These are phyloP conservation scores for Suillus placidus DNA, from an alignment of 768 basidiomycete genomes.

Conservation along the genomic window DNA sequence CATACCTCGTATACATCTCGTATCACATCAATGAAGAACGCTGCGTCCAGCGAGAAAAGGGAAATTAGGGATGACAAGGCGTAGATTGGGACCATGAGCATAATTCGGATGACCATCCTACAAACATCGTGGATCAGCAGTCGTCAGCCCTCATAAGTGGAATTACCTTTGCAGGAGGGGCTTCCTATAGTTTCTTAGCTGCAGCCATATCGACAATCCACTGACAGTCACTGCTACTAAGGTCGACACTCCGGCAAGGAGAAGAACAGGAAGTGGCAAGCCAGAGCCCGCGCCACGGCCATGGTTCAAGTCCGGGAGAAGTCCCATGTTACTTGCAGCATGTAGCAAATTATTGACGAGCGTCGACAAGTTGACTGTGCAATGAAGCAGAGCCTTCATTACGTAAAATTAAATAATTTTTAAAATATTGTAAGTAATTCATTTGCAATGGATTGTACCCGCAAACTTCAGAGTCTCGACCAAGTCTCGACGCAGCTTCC, in stretches of 20 bases:
- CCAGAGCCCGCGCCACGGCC: slow-evolving; percentile 61
- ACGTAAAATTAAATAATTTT: neutral
- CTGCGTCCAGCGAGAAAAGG: slow-evolving; percentile 90
- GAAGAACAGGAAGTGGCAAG: slow-evolving; percentile 57
- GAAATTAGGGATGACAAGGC: slow-evolving; percentile 90
- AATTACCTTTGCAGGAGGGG: slow-evolving; percentile 74
- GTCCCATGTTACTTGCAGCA: slow-evolving; percentile 12
- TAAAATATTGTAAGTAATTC: neutral
- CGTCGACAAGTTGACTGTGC: neutral
- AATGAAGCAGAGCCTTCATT: neutral
- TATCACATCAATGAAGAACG: slow-evolving; percentile 94
- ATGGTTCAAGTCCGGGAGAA: slow-evolving; percentile 23
- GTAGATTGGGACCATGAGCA: slow-evolving; percentile 97
- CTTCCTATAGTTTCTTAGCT: slow-evolving; percentile 86
- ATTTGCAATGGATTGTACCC: no score
- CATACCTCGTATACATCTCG: slow-evolving; percentile 95
- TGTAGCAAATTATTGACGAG: neutral
- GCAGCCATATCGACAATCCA: slow-evolving; percentile 73
- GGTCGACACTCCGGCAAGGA: slow-evolving; percentile 64
- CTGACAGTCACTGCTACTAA: slow-evolving; percentile 73
- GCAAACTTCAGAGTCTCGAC: no score
- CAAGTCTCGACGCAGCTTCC: no score
- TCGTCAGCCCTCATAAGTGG: neutral
- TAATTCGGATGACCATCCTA: slow-evolving; percentile 92
- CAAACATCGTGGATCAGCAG: slow-evolving; percentile 9